These are phyloP conservation scores for Schizonepeta tenuifolia DNA, from an alignment of 257 asterid species.

Conservation along the genomic window DNA sequence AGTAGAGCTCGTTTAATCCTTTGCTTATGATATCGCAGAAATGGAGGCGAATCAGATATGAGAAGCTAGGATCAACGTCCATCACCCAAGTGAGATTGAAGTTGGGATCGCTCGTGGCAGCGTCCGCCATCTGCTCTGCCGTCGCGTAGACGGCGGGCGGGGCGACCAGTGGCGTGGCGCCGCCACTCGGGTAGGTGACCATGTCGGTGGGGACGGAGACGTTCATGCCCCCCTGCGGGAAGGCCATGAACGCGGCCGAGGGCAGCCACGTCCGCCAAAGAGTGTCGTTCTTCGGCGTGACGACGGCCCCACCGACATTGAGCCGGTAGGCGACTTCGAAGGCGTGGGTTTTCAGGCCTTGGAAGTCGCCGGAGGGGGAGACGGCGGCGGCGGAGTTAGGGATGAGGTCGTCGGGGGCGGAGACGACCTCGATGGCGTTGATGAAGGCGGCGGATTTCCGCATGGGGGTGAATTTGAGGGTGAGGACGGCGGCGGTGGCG, in stretches of 20 bases:
- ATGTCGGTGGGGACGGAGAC: slow-evolving; percentile 56
- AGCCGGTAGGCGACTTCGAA: slow-evolving; percentile 66
- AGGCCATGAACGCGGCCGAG: slow-evolving; percentile 48
- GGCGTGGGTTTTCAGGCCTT: slow-evolving; percentile 48
- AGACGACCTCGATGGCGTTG: slow-evolving; percentile 85
- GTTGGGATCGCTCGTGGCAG: slow-evolving; percentile 59
- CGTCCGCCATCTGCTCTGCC: slow-evolving; percentile 77
- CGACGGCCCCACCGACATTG: slow-evolving; percentile 73
- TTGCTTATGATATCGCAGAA: slow-evolving; percentile 86
- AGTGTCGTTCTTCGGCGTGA: slow-evolving; percentile 80
- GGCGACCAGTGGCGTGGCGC: slow-evolving; percentile 74
- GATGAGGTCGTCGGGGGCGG: slow-evolving; percentile 73
- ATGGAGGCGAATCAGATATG: slow-evolving; percentile 74
- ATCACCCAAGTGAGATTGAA: slow-evolving; percentile 86
- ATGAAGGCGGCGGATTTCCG: slow-evolving; percentile 70
- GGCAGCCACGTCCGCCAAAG: slow-evolving; percentile 73
- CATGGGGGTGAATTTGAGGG: slow-evolving; percentile 78
- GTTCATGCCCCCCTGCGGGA: slow-evolving; percentile 60
- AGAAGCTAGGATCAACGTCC: slow-evolving; percentile 77
- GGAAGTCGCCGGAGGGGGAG: slow-evolving; percentile 54
- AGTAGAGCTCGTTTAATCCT: slow-evolving; percentile 77
- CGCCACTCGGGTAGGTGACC: slow-evolving; percentile 59
- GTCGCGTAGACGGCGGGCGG: slow-evolving; percentile 72
- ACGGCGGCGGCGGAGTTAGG: slow-evolving; percentile 60
- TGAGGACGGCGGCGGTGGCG: slow-evolving; percentile 58